These are phyloP conservation scores for Purpureocillium lavendulum DNA, from an alignment of 2,329 filamentous ascomycete species.

Conservation along the genomic window DNA sequence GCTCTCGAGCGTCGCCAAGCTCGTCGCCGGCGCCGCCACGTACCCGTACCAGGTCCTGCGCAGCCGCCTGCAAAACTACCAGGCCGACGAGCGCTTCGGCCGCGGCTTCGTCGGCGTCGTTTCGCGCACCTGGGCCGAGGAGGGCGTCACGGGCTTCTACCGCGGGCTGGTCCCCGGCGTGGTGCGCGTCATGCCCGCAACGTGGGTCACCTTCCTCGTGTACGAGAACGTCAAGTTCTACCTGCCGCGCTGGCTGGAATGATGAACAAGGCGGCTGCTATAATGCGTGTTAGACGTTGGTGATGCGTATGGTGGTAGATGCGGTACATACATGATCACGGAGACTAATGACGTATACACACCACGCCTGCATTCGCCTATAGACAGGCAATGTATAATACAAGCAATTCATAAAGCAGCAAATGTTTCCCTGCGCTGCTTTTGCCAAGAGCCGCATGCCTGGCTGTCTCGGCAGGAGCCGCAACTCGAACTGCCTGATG, in stretches of 20 bases:
- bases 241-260: constrained; percentile 38
- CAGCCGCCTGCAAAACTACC: constrained; percentile 81
- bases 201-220: constrained; percentile 92
- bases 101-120: constrained; percentile 64
- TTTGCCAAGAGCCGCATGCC: too few species aligned
- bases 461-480: too few species aligned
- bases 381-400: too few species aligned
- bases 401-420: too few species aligned
- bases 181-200: constrained; percentile 85
- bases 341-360: too few species aligned
- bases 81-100: constrained; percentile 67
- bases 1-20: constrained; percentile 72
- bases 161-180: constrained; percentile 83
- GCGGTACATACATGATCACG: too few species aligned
- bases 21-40: constrained; percentile 80
- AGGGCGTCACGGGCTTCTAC: constrained; percentile 81
- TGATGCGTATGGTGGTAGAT: too few species aligned
- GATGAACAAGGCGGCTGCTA: not conserved
- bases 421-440: too few species aligned
- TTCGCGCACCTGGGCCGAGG: constrained; percentile 65
- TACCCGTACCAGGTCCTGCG: constrained; percentile 94
- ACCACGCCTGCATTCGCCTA: too few species aligned
- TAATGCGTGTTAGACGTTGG: too few species aligned
- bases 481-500: too few species aligned
- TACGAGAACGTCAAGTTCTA: constrained; percentile 88